Evolutionary conservation across 495 filamentous ascomycete genomes (phyloP).

Genomic region (Neurospora tetrasperma): DNA sequence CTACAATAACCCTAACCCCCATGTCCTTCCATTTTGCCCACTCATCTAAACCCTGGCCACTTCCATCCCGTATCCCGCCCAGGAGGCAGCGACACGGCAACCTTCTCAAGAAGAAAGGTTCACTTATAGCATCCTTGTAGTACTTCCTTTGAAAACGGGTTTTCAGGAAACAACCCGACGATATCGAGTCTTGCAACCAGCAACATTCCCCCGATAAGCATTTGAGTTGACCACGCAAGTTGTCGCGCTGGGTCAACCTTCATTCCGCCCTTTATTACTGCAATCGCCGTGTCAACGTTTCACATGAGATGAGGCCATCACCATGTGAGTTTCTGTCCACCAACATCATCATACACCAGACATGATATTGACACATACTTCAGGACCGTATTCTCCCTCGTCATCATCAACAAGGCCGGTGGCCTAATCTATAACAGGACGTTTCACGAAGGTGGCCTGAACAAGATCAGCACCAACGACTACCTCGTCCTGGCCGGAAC

Average conservation of each 20-base stretch:
- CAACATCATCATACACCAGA: not conserved
- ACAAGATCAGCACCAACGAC: slow-evolving; percentile 85
- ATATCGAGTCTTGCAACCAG: not conserved
- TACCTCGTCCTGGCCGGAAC: slow-evolving; percentile 95
- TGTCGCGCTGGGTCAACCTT: not conserved
- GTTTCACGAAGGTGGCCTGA: slow-evolving; percentile 69
- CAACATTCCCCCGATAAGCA: not conserved
- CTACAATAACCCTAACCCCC: not conserved
- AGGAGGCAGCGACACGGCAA: not conserved
- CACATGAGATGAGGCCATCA: slow-evolving; percentile 11
- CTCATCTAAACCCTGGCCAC: not conserved
- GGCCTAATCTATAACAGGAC: slow-evolving; percentile 92
- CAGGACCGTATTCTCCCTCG: slow-evolving; percentile 87
- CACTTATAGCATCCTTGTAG: not conserved
- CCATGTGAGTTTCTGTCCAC: slow-evolving; percentile 9
- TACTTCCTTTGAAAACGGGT: not conserved
- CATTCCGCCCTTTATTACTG: not conserved
- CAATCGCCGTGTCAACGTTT: not conserved
- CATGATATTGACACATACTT: not conserved
- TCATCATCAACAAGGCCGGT: slow-evolving; percentile 97
- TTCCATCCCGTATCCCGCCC: not conserved
- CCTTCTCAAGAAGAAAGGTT: not conserved
- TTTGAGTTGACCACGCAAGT: not conserved
- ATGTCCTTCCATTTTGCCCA: not conserved
- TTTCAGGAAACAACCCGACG: not conserved